phyloP scores from a whole-genome alignment of 441 rosid genomes.

The Brassica hybrid region DNA sequence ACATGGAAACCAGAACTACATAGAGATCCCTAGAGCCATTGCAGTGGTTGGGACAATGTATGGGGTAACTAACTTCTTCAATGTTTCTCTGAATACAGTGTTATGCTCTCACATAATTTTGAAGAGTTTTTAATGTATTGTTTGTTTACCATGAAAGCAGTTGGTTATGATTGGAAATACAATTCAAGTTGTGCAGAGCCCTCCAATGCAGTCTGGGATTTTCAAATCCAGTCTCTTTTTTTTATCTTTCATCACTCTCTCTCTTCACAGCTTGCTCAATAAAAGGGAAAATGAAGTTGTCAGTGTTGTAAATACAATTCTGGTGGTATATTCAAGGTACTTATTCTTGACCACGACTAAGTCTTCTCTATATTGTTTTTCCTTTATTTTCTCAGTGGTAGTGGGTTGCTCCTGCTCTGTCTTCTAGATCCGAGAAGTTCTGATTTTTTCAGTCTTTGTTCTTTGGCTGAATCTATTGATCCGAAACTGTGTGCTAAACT shows the following conservation, averaged over 20 bases:
- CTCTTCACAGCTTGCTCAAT: not conserved
- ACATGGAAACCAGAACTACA: not conserved
- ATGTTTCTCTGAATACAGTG: no score
- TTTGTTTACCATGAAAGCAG: not conserved
- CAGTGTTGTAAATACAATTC: not conserved
- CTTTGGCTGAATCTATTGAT: not conserved
- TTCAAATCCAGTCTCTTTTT: not conserved
- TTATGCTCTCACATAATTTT: no score
- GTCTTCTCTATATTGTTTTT: not conserved
- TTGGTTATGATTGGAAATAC: not conserved
- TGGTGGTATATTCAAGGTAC: not conserved
- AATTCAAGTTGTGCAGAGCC: not conserved
- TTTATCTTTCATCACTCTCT: not conserved
- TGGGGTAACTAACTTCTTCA: no score
- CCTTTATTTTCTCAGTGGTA: no score
- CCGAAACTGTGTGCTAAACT: slow-evolving; percentile 25
- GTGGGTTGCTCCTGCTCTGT: no score
- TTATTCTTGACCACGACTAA: not conserved
- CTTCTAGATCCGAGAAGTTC: slow-evolving; percentile 34
- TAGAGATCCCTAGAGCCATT: not conserved
- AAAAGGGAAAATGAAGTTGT: not conserved
- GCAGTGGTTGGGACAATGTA: not conserved
- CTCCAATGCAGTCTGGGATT: not conserved
- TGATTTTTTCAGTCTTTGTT: not conserved
- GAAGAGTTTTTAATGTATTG: not conserved